Evolutionary conservation across 352 stramenopile genomes (phyloP).

Genomic region (Phytophthora syringae): DNA sequence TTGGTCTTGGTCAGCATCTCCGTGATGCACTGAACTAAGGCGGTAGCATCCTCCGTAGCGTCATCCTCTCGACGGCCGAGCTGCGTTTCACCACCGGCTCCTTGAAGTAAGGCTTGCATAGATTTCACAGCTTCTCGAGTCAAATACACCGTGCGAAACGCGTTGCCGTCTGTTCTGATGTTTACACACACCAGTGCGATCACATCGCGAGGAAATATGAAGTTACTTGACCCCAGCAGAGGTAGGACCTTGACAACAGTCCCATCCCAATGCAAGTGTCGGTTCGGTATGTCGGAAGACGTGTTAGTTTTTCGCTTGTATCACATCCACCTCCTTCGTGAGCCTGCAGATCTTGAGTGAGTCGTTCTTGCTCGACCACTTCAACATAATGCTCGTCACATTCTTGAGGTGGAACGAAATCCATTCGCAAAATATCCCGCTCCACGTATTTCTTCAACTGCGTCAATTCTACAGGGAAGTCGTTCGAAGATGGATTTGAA

Average conservation of each 20-base stretch:
- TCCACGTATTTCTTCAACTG: slow-evolving; percentile 60
- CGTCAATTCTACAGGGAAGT: slow-evolving; percentile 26
- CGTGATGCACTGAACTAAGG: slow-evolving; percentile 19
- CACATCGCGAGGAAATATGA: slow-evolving; percentile 33
- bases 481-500: slow-evolving; percentile 1
- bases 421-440: slow-evolving; percentile 47
- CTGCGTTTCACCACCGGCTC: neutral
- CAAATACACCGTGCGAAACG: slow-evolving; percentile 52
- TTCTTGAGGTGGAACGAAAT: slow-evolving; percentile 50
- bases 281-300: slow-evolving; percentile 1
- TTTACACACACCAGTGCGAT: slow-evolving; percentile 47
- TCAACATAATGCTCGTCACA: slow-evolving; percentile 43
- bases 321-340: slow-evolving; percentile 25
- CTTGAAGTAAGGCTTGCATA: slow-evolving; percentile 34
- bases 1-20: slow-evolving; percentile 13
- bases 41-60: neutral
- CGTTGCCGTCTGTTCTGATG: slow-evolving; percentile 19
- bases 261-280: slow-evolving; percentile 38
- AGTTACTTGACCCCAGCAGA: slow-evolving; percentile 22
- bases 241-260: slow-evolving; percentile 45
- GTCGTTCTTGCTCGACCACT: slow-evolving; percentile 40
- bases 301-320: slow-evolving; percentile 1
- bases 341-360: slow-evolving; percentile 58
- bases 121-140: slow-evolving; percentile 26
- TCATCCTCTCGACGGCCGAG: neutral